Evolutionary conservation across 768 basidiomycete genomes (phyloP), one percentile per base, ranked within the genome.

Genomic region (Boletales sp.): DNA sequence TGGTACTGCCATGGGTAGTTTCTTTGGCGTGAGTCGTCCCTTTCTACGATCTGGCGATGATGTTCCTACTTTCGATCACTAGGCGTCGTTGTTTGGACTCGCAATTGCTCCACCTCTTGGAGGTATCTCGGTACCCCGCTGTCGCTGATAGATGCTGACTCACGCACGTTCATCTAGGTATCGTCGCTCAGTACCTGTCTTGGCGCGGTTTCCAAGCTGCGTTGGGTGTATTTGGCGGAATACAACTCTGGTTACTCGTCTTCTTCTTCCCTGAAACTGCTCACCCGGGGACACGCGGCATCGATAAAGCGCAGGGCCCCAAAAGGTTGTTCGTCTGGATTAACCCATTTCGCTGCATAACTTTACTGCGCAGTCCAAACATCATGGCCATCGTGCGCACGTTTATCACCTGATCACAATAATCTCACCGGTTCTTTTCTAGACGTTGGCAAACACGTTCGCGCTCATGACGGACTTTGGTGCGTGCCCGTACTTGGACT

Each of bases 191-290:
- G 46, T 85, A 84, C 53, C 73, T 73, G 31, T 86, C 86, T 0
- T 89, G 87, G 86, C 75, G 86, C 0, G 53, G 72, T 4, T 77
- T 84, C 64, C 84, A 88, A 59, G 59, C 66, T 7, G 56, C 58
- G 0, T 51, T 87, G 1, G 77, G 75, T 3, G 34, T 71, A 0
- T 62, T 69, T 35, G 77, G 76, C 2, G 35, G 77, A 0, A 12
- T 74, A 1, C 68, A 71, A 1, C 70, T 79, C 35, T 7, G 74
- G 7, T 52, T 69, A 6, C 70, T 86, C 34, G 44, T 61, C 2
- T 37, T 75, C 4, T 73, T 73, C 45, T 74, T 86, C n/a, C 86
- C 85, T 0, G 86, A 88, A 57, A 87, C 86, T 2, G 79, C 76
- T 44, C 81, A 84, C 55, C 84, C 85, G 1, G 76, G 80, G 8